Evolutionary conservation across 2,329 filamentous ascomycete genomes (phyloP).

Genomic region (Seiridium cupressi): DNA sequence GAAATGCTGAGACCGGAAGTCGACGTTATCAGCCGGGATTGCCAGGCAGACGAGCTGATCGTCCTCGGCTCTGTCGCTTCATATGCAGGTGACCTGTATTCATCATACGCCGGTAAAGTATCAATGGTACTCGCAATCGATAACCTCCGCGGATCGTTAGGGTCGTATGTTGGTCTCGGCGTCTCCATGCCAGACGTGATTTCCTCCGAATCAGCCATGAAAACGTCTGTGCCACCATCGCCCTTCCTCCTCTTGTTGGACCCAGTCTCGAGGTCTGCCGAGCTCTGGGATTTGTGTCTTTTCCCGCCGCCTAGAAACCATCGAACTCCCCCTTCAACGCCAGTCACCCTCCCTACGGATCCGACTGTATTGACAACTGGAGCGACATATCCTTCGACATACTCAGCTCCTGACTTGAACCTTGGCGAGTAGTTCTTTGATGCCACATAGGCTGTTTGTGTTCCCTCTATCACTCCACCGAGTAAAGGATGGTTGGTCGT

Average conservation of each 20-base stretch:
- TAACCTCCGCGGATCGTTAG: constrained; percentile 46
- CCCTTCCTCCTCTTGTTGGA: constrained; percentile 61
- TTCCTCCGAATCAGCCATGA: constrained; percentile 16
- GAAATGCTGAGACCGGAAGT: constrained; percentile 89
- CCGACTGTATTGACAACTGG: constrained; percentile 86
- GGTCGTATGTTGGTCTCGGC: constrained; percentile 29
- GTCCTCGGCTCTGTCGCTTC: constrained; percentile 42
- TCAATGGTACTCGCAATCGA: constrained; percentile 70
- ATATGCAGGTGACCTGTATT: constrained; percentile 72
- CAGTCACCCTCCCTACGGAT: constrained; percentile 78
- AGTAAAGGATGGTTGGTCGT: constrained; percentile 86
- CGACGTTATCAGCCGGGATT: constrained; percentile 80
- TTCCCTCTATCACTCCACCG: constrained; percentile 80
- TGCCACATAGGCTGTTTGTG: constrained; percentile 79
- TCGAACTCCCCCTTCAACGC: constrained; percentile 81
- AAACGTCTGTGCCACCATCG: constrained; percentile 25
- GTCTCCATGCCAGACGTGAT: constrained; percentile 24
- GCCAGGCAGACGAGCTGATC: constrained; percentile 54
- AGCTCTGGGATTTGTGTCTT: constrained; percentile 45
- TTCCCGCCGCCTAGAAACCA: constrained; percentile 71
- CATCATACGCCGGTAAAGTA: constrained; percentile 80
- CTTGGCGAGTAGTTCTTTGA: constrained; percentile 89
- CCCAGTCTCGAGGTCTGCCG: constrained; percentile 43
- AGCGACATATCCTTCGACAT: constrained; percentile 84
- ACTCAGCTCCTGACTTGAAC: constrained; percentile 86